Conservation (phyloP, 1,284 basidiomycete genomes). For the Tilletia indica region DNA sequence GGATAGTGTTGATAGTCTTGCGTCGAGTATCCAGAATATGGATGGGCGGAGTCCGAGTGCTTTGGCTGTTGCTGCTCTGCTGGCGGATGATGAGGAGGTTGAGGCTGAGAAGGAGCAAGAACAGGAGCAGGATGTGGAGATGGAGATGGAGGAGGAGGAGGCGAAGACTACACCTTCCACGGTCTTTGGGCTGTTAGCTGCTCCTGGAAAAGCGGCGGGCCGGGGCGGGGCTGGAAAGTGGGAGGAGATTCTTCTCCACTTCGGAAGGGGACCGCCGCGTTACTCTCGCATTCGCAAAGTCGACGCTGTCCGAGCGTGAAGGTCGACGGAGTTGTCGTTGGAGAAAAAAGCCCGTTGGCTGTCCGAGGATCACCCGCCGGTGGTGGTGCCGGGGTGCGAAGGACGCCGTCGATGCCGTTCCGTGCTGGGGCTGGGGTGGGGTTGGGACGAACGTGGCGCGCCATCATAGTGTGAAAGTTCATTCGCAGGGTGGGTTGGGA, state of each 20-base stretch:
- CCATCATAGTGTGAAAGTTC: slow-evolving; percentile 12
- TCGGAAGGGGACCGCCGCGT: background rate
- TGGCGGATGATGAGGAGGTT: slow-evolving; percentile 11
- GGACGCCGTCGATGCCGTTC: slow-evolving; percentile 9
- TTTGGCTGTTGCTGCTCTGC: slow-evolving; percentile 5
- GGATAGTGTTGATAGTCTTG: slow-evolving; percentile 41
- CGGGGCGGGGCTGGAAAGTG: background rate
- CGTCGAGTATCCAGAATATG: slow-evolving; percentile 44
- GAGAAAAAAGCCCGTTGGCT: no score
- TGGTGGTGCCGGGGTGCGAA: background rate
- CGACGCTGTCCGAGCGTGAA: background rate
- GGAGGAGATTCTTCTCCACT: background rate
- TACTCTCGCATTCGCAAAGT: slow-evolving; percentile 3
- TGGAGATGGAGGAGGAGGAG: background rate
- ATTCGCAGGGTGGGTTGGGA: background rate
- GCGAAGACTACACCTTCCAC: background rate
- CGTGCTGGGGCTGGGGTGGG: background rate
- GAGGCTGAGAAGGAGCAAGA: background rate
- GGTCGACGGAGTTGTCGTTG: no score
- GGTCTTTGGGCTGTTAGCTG: background rate
- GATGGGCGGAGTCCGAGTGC: slow-evolving; percentile 27
- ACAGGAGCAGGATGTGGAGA: no score
- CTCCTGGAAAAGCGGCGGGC: background rate
- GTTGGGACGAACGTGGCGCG: background rate
- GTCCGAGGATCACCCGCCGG: background rate